Conservation (phyloP, 2,329 filamentous ascomycete genomes). For the Rugonectria rugulosa region DNA sequence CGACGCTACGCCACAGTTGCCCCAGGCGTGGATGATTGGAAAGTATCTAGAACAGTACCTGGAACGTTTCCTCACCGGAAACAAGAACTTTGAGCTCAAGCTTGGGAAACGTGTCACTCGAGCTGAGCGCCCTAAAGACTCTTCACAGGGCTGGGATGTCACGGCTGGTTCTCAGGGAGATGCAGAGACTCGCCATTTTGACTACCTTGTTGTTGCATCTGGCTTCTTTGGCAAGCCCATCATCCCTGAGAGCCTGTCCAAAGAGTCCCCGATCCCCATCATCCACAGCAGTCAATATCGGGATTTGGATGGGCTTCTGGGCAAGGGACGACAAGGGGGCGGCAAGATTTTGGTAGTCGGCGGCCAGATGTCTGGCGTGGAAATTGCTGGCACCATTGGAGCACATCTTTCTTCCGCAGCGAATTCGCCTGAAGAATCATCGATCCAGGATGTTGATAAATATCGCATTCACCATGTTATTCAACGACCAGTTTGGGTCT, state of each 20-base stretch:
- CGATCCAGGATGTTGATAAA: conserved; percentile 52
- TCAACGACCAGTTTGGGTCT: conserved; percentile 74
- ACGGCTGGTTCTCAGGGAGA: conserved; percentile 44
- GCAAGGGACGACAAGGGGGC: conserved; percentile 44
- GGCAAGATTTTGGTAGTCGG: conserved; percentile 78
- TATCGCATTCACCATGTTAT: conserved; percentile 73
- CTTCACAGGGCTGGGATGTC: conserved; percentile 54
- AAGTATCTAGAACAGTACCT: conserved; percentile 73
- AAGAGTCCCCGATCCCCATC: conserved; percentile 53
- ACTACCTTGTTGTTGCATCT: conserved; percentile 75
- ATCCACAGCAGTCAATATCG: conserved; percentile 76
- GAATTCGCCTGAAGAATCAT: conserved; percentile 57
- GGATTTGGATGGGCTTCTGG: conserved; percentile 58
- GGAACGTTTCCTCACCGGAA: conserved; percentile 60
- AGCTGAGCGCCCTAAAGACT: conserved; percentile 45
- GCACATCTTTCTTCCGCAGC: conserved; percentile 71
- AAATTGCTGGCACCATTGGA: conserved; percentile 77
- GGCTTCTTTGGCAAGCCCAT: conserved; percentile 76
- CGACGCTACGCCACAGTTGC: conserved; percentile 67
- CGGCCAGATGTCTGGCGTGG: conserved; percentile 83
- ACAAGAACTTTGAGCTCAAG: conserved; percentile 52
- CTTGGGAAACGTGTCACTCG: conserved; percentile 57
- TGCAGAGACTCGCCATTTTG: conserved; percentile 63
- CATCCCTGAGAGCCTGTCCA: conserved; percentile 54
- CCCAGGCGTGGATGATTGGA: conserved; percentile 79